A percentile compares a stretch with the other conserved stretches of the same genome.
Conservation (phyloP, 805 yeast genomes). For the Cephaloascus albidus region DNA sequence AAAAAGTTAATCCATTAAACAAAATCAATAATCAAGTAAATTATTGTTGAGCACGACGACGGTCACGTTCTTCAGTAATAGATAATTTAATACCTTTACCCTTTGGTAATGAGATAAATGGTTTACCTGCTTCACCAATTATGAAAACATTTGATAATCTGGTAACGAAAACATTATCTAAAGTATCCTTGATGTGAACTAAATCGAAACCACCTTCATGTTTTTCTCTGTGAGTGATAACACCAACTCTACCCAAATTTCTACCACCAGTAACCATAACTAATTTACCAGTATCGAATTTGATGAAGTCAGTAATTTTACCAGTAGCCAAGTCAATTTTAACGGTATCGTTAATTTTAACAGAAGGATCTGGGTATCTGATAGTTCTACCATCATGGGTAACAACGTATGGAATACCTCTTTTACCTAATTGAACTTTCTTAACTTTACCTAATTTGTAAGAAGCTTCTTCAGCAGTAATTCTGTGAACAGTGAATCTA, state of each 20-base stretch:
- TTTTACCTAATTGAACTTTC: constrained; percentile 16
- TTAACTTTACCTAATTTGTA: constrained; percentile 17
- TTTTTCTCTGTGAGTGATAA: constrained; percentile 30
- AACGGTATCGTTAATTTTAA: constrained; percentile 15
- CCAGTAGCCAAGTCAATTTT: constrained; percentile 17
- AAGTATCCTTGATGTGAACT: constrained; percentile 30
- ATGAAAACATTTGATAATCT: constrained; percentile 31
- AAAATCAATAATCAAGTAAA: constrained; percentile 17
- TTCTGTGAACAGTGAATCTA: constrained; percentile 19
- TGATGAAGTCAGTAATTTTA: constrained; percentile 21
- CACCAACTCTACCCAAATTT: constrained; percentile 34
- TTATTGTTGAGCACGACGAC: constrained; percentile 27
- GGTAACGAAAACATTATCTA: constrained; percentile 32
- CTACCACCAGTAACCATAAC: constrained; percentile 35
- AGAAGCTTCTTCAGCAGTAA: constrained; percentile 17
- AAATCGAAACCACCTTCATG: constrained; percentile 35
- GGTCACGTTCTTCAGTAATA: constrained; percentile 33
- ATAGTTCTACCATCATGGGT: constrained; percentile 19
- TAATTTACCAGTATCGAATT: constrained; percentile 29
- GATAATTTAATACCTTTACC: constrained; percentile 35
- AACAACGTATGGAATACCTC: constrained; percentile 16
- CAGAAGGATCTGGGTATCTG: constrained; percentile 17
- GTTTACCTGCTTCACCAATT: constrained; percentile 32
- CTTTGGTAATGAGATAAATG: constrained; percentile 30
- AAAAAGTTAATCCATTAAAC: not conserved